phyloP scores from a whole-genome alignment of 768 basidiomycete species.

The Calocera cornea region DNA sequence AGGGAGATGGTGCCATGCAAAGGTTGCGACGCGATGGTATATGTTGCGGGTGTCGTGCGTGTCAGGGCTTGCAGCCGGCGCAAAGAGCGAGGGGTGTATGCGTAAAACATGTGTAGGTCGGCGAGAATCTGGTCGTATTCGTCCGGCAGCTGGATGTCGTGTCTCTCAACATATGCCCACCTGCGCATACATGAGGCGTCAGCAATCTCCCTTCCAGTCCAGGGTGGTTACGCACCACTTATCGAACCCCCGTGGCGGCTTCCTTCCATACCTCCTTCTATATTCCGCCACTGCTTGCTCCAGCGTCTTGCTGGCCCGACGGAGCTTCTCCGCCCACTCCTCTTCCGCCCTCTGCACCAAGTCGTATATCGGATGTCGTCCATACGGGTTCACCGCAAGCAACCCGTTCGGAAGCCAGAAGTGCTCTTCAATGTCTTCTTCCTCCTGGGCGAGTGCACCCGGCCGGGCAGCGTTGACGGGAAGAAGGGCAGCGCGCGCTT shows the following conservation, averaged over 20 bases:
- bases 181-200: slow-evolving; percentile 13
- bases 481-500: too few relatives aligned
- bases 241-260: slow-evolving; percentile 34
- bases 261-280: slow-evolving; percentile 23
- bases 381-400: slow-evolving; percentile 27
- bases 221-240: slow-evolving; percentile 24
- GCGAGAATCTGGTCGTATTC: slow-evolving; percentile 40
- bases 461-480: too few relatives aligned
- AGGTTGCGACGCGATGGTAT: background rate
- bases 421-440: background rate
- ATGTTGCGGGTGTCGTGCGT: background rate
- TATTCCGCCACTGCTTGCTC: slow-evolving; percentile 31
- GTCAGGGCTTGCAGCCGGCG: background rate
- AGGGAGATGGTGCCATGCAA: background rate
- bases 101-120: slow-evolving; percentile 32
- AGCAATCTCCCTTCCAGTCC: background rate
- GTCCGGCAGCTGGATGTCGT: slow-evolving; percentile 39
- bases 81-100: background rate
- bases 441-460: background rate
- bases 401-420: slow-evolving; percentile 21
- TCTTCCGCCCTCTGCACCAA: slow-evolving; percentile 29
- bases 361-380: slow-evolving; percentile 35
- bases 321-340: slow-evolving; percentile 28
- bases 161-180: slow-evolving; percentile 35
- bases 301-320: slow-evolving; percentile 27